phyloP scores from a whole-genome alignment of 768 basidiomycete species.

The Kwoniella europaea region DNA sequence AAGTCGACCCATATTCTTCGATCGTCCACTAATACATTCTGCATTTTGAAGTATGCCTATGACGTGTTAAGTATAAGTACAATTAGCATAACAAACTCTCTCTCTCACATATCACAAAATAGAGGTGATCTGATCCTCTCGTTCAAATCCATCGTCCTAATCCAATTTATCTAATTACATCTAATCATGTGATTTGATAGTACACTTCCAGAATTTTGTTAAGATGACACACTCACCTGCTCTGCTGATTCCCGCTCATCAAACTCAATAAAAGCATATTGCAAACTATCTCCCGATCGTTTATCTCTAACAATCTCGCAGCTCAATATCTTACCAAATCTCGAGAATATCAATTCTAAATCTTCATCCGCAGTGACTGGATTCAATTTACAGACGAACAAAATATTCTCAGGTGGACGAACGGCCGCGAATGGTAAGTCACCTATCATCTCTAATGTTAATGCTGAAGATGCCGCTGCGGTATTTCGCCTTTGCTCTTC shows the following conservation, averaged over 20 bases:
- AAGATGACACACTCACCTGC: conserved; percentile 66
- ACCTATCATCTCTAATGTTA: conserved; percentile 99
- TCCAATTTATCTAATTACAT: too few species aligned
- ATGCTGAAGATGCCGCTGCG: conserved; percentile 87
- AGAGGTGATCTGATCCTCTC: too few species aligned
- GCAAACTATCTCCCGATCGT: conserved; percentile 90
- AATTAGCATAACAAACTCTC: not conserved
- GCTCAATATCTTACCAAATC: conserved; percentile 93
- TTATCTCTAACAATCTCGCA: conserved; percentile 98
- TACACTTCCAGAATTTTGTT: too few species aligned
- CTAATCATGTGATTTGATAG: too few species aligned
- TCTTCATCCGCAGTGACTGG: conserved; percentile 94
- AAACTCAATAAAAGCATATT: conserved; percentile 99
- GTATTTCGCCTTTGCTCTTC: conserved; percentile 80
- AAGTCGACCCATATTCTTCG: conserved; percentile 97
- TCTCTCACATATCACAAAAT: too few species aligned
- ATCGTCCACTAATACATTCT: conserved; percentile 97
- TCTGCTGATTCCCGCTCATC: conserved; percentile 91
- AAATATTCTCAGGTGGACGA: conserved; percentile 93
- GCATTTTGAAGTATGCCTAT: conserved; percentile 99
- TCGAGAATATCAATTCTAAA: conserved; percentile 92
- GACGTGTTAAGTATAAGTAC: not conserved
- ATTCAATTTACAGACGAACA: conserved; percentile 99
- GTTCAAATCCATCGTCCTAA: not conserved
- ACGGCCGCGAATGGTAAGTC: conserved; percentile 98